Evolutionary conservation across 2,329 filamentous ascomycete species (phyloP).

Genomic region (Aspergillus texensis): DNA sequence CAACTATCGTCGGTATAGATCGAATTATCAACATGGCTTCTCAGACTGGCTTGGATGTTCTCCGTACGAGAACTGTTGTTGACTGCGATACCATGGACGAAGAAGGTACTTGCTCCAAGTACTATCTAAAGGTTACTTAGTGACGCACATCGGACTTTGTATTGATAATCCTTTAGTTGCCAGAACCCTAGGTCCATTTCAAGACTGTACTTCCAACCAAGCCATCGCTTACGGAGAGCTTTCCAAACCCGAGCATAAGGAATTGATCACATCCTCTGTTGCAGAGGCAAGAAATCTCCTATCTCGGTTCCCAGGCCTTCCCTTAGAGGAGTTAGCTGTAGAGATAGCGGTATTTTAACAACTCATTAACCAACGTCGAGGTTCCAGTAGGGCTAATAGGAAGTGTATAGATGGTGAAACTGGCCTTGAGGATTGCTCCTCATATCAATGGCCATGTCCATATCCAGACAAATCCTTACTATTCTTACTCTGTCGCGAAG

Average conservation of each 20-base stretch:
- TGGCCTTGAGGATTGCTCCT: conserved; percentile 56
- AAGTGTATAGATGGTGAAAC: conserved; percentile 53
- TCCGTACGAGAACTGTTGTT: conserved; percentile 49
- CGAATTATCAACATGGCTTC: conserved; percentile 21
- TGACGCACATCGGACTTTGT: neutral
- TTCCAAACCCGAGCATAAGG: conserved; percentile 42
- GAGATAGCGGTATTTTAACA: conserved; percentile 54
- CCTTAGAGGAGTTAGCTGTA: conserved; percentile 54
- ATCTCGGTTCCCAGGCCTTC: conserved; percentile 39
- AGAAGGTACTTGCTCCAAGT: conserved; percentile 39
- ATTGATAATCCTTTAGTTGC: conserved; percentile 40
- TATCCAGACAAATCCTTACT: conserved; percentile 63
- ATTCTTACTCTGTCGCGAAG: conserved; percentile 54
- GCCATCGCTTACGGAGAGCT: conserved; percentile 56
- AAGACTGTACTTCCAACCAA: conserved; percentile 60
- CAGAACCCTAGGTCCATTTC: conserved; percentile 51
- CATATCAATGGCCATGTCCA: conserved; percentile 57
- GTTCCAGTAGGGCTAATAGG: neutral
- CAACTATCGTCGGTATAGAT: neutral
- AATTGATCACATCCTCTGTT: conserved; percentile 23
- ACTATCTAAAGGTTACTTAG: neutral
- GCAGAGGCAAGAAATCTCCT: conserved; percentile 39
- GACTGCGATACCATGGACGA: conserved; percentile 58
- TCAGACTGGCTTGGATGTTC: conserved; percentile 41
- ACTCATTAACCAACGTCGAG: no score